Evolutionary conservation across 345 rosid species (phyloP).

Genomic region (Gossypium arboreum): DNA sequence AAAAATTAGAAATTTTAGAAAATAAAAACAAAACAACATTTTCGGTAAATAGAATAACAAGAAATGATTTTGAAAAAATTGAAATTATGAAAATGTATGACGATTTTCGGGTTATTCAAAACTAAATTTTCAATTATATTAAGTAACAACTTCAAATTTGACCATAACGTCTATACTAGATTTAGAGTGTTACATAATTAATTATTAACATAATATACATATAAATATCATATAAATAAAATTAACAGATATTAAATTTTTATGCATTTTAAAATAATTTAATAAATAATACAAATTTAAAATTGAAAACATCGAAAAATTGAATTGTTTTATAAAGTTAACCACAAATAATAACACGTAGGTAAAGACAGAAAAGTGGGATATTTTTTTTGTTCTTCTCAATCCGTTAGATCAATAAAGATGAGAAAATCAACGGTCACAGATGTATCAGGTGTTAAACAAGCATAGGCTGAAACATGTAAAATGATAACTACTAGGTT

Average conservation of each 20-base stretch:
- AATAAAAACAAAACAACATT: too few relatives aligned
- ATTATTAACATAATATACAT: too few relatives aligned
- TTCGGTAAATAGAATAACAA: too few relatives aligned
- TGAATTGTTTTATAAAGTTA: too few relatives aligned
- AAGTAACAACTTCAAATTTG: fast-evolving
- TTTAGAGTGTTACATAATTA: too few relatives aligned
- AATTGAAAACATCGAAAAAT: too few relatives aligned
- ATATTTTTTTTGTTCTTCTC: neutral
- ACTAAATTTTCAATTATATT: too few relatives aligned
- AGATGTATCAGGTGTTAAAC: neutral
- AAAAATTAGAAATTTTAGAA: too few relatives aligned
- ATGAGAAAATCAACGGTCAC: neutral
- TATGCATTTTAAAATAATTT: too few relatives aligned
- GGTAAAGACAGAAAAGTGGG: neutral
- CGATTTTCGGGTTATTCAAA: too few relatives aligned
- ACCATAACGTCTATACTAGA: fast-evolving
- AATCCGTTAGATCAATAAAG: neutral
- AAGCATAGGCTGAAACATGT: neutral
- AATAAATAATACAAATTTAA: fast-evolving
- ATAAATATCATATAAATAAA: fast-evolving
- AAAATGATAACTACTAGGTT: slow-evolving; percentile 9
- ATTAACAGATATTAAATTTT: fast-evolving
- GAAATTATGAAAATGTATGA: too few relatives aligned
- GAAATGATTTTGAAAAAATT: too few relatives aligned
- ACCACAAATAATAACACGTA: neutral